These are phyloP conservation scores for Hanseniaspora taiwanica DNA, from an alignment of 805 yeast genomes.

Conservation along the genomic window DNA sequence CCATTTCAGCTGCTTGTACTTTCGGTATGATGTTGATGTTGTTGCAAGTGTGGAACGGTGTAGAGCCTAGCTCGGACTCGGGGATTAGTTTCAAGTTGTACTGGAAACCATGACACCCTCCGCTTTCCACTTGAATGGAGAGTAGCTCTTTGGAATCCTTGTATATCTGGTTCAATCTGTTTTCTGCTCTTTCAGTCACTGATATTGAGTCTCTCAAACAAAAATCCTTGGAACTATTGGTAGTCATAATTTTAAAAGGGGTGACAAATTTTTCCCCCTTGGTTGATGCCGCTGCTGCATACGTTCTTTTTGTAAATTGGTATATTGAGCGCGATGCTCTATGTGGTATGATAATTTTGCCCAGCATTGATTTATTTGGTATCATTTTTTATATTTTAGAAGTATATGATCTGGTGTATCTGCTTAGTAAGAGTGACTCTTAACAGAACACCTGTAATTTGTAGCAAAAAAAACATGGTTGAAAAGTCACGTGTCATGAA, in stretches of 20 bases:
- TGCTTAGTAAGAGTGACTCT: no score
- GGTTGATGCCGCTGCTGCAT: no score
- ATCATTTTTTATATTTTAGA: no score
- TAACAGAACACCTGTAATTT: no score
- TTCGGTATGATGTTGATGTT: not conserved
- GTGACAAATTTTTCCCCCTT: conserved; percentile 7
- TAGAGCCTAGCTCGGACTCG: conserved; percentile 10
- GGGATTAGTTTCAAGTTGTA: conserved; percentile 58
- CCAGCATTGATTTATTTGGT: no score
- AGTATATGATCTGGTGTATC: no score
- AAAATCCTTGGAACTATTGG: conserved; percentile 11
- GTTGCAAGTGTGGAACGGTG: not conserved
- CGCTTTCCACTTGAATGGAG: conserved; percentile 67
- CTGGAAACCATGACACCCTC: conserved; percentile 98
- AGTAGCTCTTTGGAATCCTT: conserved; percentile 8
- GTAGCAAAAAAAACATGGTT: no score
- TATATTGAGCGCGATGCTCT: no score
- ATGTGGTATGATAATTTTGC: no score
- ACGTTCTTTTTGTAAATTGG: no score
- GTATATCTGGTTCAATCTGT: conserved; percentile 16
- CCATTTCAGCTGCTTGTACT: not conserved
- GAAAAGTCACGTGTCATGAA: no score
- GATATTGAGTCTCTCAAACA: conserved; percentile 6
- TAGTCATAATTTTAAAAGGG: conserved; percentile 12
- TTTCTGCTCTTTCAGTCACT: conserved; percentile 19